Evolutionary conservation across 2,329 filamentous ascomycete genomes (phyloP), one percentile per base, ranked within the genome.

Genomic region (Exophiala aquamarina): DNA sequence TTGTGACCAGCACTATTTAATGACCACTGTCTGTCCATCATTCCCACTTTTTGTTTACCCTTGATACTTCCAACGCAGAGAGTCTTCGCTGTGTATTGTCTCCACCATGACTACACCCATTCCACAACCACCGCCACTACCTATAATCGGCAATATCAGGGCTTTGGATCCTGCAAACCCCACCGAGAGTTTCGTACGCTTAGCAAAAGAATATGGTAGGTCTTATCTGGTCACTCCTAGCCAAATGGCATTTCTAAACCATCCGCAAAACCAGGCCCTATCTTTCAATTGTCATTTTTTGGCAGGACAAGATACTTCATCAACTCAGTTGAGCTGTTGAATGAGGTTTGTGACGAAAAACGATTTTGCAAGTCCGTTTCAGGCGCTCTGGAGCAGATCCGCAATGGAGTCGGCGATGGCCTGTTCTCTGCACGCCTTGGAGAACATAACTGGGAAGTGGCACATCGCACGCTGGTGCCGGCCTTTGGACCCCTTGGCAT

Each of bases 341-440:
- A 84, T 46, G 84, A 87, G 58, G 59, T 78, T 6, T 86, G 80
- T 55, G 74, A 87, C 51, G 83, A 87, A 63, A 79, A 74, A 49
- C 72, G 82, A n/a, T 86, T 88, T 60, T 60, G 70, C 18, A 89
- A 88, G 62, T 65, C 70, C 0, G 66, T 85, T 2, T 66, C 68
- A 3, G 72, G 66, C 1, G 68, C 70, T 3, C 66, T 87, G 2
- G 56, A 65, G 3, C 62, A 85, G 60, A 71, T 88, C 26, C 70
- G 84, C 53, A 75, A 81, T 49, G 81, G 77, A 18, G 70, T 81
- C 1, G 71, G 79, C 45, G 82, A 86, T 69, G 84, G 84, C 14
- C 73, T 88, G 4, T 87, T 88, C 61, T 87, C 83, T 0, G 82
- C 68, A 3, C 62, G 67, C 50, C 55, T 66, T 14, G 68, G 64